Percentiles rank a stretch among this genome's conserved stretches.
Conservation (phyloP, 805 yeast species). For the Priceomyces medius region DNA sequence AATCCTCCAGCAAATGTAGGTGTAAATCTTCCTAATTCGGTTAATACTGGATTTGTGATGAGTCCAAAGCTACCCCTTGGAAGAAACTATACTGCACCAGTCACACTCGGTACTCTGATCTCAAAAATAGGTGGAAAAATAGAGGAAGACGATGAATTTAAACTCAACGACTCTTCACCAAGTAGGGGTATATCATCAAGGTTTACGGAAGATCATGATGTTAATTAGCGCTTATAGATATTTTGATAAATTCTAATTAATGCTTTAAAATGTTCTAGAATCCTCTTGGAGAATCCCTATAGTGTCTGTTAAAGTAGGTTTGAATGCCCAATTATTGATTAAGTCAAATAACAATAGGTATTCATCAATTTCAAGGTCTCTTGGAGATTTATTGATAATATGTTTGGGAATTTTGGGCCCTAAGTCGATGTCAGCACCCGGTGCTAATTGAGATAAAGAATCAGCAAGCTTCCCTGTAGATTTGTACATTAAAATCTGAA, state of each 20-base stretch:
- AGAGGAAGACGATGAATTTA: not conserved
- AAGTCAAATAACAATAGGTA: constrained; percentile 47
- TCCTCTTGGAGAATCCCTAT: constrained; percentile 15
- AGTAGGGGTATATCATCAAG: not conserved
- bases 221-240: not conserved
- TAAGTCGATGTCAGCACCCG: constrained; percentile 70
- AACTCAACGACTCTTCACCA: not conserved
- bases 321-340: constrained; percentile 82
- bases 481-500: constrained; percentile 56
- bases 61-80: constrained; percentile 1
- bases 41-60: not conserved
- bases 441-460: constrained; percentile 61
- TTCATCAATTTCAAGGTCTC: constrained; percentile 56
- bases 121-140: not conserved
- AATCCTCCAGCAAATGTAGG: not conserved
- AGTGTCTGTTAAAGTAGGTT: constrained; percentile 46
- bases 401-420: constrained; percentile 25
- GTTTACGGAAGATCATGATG: constrained; percentile 1
- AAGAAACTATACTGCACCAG: constrained; percentile 1
- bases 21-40: not conserved
- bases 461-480: constrained; percentile 45
- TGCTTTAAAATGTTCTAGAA: constrained; percentile 9
- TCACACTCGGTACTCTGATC: not conserved
- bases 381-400: constrained; percentile 45
- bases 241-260: not conserved